phyloP scores from a whole-genome alignment of 352 stramenopile genomes.

The Phytophthora citricola region DNA sequence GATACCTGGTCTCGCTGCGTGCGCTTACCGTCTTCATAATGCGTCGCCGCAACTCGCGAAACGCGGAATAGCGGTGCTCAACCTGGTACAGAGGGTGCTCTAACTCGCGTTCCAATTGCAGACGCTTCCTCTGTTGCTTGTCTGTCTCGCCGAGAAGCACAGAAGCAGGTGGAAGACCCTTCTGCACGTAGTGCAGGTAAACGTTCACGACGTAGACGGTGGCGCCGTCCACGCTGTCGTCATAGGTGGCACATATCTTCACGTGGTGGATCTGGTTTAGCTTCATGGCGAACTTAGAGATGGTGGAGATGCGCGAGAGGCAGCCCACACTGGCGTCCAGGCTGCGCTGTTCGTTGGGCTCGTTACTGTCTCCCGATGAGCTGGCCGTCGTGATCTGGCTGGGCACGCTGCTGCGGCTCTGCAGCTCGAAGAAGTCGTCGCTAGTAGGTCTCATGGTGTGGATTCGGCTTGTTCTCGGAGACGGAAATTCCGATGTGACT shows the following conservation, averaged over 20 bases:
- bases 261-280: constrained; percentile 70
- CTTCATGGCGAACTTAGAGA: constrained; percentile 51
- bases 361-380: constrained; percentile 12
- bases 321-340: constrained; percentile 3
- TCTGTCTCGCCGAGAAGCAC: constrained; percentile 19
- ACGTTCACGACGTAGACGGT: constrained; percentile 69
- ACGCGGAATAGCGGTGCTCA: constrained; percentile 62
- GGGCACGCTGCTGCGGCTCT: constrained; percentile 20
- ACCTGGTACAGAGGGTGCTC: constrained; percentile 51
- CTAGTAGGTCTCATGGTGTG: constrained; percentile 12
- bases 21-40: constrained; percentile 36
- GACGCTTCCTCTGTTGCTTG: constrained; percentile 20
- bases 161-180: constrained; percentile 45
- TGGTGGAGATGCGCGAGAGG: constrained; percentile 56
- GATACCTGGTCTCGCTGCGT: constrained; percentile 30
- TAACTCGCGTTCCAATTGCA: constrained; percentile 23
- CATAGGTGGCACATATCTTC: constrained; percentile 46
- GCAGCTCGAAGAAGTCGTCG: constrained; percentile 14
- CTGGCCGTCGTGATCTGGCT: constrained; percentile 24
- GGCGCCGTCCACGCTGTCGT: constrained; percentile 36
- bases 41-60: constrained; percentile 45
- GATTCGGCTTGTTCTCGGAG: not conserved
- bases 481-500: constrained; percentile 26
- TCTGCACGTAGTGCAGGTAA: constrained; percentile 52
- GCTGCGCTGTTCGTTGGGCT: constrained; percentile 4